Percentiles rank a stretch among this genome's conserved stretches.
phyloP scores from a whole-genome alignment of 2,329 filamentous ascomycete genomes.

The Pleomassaria siparia region DNA sequence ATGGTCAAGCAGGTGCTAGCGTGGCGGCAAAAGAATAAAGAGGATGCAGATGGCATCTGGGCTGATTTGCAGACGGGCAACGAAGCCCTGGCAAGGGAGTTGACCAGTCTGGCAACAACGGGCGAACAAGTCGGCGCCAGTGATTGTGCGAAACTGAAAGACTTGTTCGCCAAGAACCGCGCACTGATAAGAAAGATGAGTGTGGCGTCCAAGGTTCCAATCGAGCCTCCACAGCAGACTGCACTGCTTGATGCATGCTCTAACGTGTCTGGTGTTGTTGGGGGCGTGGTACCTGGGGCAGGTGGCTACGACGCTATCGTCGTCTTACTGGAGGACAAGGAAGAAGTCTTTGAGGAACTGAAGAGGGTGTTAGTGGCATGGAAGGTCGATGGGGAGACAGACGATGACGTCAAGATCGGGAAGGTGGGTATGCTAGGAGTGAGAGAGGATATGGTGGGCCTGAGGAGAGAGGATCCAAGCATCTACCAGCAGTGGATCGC shows the following conservation, averaged over 20 bases:
- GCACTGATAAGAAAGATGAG: slow-evolving; percentile 76
- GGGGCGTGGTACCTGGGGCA: slow-evolving; percentile 90
- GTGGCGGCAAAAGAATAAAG: slow-evolving; percentile 70
- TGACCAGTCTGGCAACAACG: slow-evolving; percentile 57
- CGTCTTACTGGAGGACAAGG: slow-evolving; percentile 74
- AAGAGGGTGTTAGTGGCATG: slow-evolving; percentile 66
- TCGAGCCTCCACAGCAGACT: slow-evolving; percentile 87
- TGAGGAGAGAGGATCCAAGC: slow-evolving; percentile 44
- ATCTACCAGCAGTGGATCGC: slow-evolving; percentile 46
- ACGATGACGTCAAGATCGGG: slow-evolving; percentile 50
- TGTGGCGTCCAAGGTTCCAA: slow-evolving; percentile 71
- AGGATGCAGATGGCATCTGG: slow-evolving; percentile 72
- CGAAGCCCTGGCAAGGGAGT: slow-evolving; percentile 65
- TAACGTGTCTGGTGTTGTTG: slow-evolving; percentile 75
- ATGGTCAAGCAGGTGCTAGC: slow-evolving; percentile 92
- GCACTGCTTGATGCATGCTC: slow-evolving; percentile 76
- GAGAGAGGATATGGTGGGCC: slow-evolving; percentile 72
- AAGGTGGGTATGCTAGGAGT: slow-evolving; percentile 70
- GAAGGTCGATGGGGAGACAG: slow-evolving; percentile 47
- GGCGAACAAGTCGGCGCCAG: slow-evolving; percentile 43
- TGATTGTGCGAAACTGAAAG: slow-evolving; percentile 53
- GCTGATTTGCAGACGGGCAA: slow-evolving; percentile 72
- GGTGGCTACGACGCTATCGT: slow-evolving; percentile 91
- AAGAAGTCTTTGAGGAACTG: slow-evolving; percentile 62
- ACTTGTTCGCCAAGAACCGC: slow-evolving; percentile 55